These are phyloP conservation scores for Chaetoceros tenuissimus DNA, from an alignment of 108 stramenopile species.

Conservation along the genomic window DNA sequence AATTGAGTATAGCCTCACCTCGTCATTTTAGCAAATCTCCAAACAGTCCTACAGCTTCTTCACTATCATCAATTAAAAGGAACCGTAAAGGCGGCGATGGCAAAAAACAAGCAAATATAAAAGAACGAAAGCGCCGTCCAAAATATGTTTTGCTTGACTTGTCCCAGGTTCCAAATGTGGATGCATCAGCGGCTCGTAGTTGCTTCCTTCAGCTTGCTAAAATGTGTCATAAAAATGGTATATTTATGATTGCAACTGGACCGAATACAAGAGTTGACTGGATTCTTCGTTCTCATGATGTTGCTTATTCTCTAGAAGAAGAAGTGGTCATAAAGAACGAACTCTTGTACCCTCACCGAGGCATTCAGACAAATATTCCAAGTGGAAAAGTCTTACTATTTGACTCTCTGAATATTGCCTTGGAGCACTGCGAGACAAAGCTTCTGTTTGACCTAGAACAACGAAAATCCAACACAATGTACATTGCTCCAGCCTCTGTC, in stretches of 20 bases:
- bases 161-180: slow-evolving; percentile 51
- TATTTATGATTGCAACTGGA: slow-evolving; percentile 63
- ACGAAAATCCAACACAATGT: slow-evolving; percentile 10
- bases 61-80: slow-evolving; percentile 3
- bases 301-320: slow-evolving; percentile 31
- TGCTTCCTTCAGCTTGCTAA: slow-evolving; percentile 76
- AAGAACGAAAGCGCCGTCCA: slow-evolving; percentile 23
- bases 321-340: slow-evolving; percentile 44
- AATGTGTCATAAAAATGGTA: slow-evolving; percentile 49
- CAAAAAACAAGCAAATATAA: neutral
- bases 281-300: slow-evolving; percentile 73
- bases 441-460: slow-evolving; percentile 31
- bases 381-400: slow-evolving; percentile 32
- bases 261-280: slow-evolving; percentile 64
- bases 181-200: slow-evolving; percentile 65
- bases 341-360: slow-evolving; percentile 26
- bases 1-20: slow-evolving; percentile 18
- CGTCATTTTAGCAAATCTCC: slow-evolving; percentile 19
- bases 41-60: neutral
- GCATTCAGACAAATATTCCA: slow-evolving; percentile 1
- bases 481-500: neutral
- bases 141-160: slow-evolving; percentile 68
- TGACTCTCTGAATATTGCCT: slow-evolving; percentile 35
- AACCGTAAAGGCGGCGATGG: slow-evolving; percentile 1
- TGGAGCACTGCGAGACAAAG: slow-evolving; percentile 64